A percentile compares a stretch with the other conserved stretches of the same genome.
Evolutionary conservation across 441 rosid genomes (phyloP).

Genomic region (Metrosideros polymorpha): DNA sequence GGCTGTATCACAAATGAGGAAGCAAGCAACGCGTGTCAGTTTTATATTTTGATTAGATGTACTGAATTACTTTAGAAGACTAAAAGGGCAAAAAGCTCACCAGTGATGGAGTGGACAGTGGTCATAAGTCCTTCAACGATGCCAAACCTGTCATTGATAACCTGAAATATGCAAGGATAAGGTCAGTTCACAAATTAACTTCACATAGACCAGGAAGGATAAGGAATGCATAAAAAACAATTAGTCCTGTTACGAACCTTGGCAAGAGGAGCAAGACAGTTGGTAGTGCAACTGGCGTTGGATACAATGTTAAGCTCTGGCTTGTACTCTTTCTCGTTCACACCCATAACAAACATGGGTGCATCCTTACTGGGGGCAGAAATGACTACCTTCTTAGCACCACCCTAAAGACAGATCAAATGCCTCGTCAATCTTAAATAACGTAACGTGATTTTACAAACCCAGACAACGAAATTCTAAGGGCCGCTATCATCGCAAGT

Average conservation of each 20-base stretch:
- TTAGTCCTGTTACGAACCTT: slow-evolving; percentile 16
- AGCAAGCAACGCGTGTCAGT: background rate
- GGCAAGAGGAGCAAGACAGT: slow-evolving; percentile 72
- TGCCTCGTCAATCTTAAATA: background rate
- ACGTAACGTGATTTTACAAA: background rate
- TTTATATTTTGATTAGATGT: background rate
- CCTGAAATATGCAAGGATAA: slow-evolving; percentile 12
- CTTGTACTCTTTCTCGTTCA: slow-evolving; percentile 76
- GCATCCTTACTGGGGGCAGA: slow-evolving; percentile 82
- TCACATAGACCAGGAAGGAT: background rate
- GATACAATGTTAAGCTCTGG: slow-evolving; percentile 61
- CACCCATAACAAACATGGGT: slow-evolving; percentile 85
- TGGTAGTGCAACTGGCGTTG: slow-evolving; percentile 73
- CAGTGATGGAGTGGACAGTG: slow-evolving; percentile 72
- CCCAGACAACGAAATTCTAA: background rate
- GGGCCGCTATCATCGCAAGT: background rate
- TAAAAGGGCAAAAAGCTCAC: slow-evolving; percentile 5
- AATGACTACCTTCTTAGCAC: slow-evolving; percentile 76
- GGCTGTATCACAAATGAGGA: slow-evolving; percentile 20
- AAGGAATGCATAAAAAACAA: background rate
- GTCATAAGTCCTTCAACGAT: slow-evolving; percentile 90
- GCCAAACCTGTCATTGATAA: slow-evolving; percentile 67
- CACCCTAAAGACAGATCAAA: slow-evolving; percentile 37
- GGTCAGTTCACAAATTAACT: background rate
- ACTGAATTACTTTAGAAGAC: background rate